A percentile compares a stretch with the other conserved stretches of the same genome.
These are phyloP conservation scores for Brassica balearica DNA, from an alignment of 441 rosid species.

Conservation along the genomic window DNA sequence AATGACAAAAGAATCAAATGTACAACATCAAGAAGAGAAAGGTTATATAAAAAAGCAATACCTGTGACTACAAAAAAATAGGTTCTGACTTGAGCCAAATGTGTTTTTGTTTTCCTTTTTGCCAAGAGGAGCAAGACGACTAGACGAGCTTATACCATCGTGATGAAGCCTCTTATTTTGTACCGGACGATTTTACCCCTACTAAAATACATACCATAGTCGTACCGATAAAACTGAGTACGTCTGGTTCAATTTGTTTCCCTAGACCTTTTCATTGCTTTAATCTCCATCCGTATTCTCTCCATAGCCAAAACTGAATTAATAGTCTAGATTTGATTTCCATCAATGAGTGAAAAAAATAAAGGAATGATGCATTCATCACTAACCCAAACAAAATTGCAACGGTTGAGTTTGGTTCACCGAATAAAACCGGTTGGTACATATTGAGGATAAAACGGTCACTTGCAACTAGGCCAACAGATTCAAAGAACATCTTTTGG, in stretches of 20 bases:
- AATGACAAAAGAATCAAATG: background rate
- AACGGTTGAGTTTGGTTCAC: background rate
- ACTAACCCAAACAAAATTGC: background rate
- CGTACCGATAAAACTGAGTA: background rate
- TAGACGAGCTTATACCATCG: background rate
- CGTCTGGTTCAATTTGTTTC: background rate
- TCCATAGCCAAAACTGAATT: background rate
- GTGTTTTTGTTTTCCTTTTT: background rate
- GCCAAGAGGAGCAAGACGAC: constrained; percentile 12
- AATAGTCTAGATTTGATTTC: background rate
- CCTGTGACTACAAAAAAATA: background rate
- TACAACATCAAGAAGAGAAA: background rate
- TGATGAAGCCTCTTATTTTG: background rate
- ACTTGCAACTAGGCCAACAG: background rate
- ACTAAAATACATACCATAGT: background rate
- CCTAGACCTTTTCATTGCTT: background rate
- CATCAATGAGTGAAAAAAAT: background rate
- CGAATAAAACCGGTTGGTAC: constrained; percentile 9
- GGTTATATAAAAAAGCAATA: background rate
- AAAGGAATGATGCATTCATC: background rate
- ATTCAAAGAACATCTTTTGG: constrained; percentile 23
- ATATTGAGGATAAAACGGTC: constrained; percentile 2
- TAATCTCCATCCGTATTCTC: background rate
- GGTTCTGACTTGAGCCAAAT: constrained; percentile 10
- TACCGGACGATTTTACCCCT: constrained; percentile 28